Evolutionary conservation across 441 rosid species (phyloP).

Genomic region (Biscutella laevigata): DNA sequence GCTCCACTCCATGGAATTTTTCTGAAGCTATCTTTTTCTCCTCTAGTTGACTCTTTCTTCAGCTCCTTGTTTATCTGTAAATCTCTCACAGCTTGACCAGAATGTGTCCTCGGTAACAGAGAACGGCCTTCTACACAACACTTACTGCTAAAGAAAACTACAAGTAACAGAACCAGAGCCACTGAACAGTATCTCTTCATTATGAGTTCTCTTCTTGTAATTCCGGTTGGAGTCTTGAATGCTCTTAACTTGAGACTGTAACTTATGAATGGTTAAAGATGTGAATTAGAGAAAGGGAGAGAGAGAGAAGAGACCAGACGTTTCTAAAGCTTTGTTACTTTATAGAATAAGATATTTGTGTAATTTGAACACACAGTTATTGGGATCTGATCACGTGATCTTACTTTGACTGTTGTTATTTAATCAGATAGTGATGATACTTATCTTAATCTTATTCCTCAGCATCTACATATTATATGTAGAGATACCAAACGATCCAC

Average conservation of each 20-base stretch:
- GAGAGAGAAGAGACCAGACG: constrained; percentile 10
- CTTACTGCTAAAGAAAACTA: constrained; percentile 31
- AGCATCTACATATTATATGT: constrained; percentile 11
- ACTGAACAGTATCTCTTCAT: constrained; percentile 37
- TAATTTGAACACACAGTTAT: constrained; percentile 20
- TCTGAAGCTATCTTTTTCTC: constrained; percentile 48
- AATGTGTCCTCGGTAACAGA: constrained; percentile 10
- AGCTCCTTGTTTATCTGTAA: constrained; percentile 22
- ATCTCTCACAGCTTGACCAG: constrained; percentile 27
- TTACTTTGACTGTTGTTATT: constrained; percentile 21
- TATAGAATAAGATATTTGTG: constrained; percentile 12
- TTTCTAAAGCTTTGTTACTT: constrained; percentile 9
- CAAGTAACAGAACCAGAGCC: constrained; percentile 34
- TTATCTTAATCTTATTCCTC: constrained; percentile 17
- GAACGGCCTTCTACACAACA: constrained; percentile 39
- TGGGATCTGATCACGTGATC: constrained; percentile 36
- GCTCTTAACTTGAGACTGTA: neutral
- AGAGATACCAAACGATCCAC: constrained; percentile 25
- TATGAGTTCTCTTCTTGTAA: constrained; percentile 9
- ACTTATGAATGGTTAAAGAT: neutral
- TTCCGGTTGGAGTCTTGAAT: constrained; percentile 29
- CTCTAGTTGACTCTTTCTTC: constrained; percentile 26
- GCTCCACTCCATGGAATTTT: constrained; percentile 55
- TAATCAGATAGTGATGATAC: constrained; percentile 6
- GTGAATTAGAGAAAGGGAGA: constrained; percentile 16